These are phyloP conservation scores for Ambrosia trifida DNA, from an alignment of 129 eudicot species.

Conservation along the genomic window DNA sequence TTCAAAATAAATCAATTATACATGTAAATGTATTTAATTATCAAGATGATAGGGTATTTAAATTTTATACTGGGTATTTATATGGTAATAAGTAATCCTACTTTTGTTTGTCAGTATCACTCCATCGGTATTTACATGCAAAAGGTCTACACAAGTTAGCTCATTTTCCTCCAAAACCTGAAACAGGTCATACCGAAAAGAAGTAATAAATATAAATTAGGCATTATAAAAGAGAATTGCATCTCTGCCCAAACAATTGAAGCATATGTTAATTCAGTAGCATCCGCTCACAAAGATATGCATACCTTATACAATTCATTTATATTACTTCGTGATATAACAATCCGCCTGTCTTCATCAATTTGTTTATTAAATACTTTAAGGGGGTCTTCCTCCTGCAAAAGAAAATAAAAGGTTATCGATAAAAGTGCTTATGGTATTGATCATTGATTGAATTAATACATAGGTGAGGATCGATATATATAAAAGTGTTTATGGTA, in stretches of 20 bases:
- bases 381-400: slow-evolving; percentile 87
- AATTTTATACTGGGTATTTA: background rate
- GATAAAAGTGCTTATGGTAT: background rate
- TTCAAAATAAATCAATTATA: too few relatives aligned
- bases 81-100: slow-evolving; percentile 11
- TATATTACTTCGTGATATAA: slow-evolving; percentile 83
- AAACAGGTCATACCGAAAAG: slow-evolving; percentile 20
- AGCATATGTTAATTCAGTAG: background rate
- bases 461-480: too few relatives aligned
- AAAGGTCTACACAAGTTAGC: slow-evolving; percentile 53
- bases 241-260: background rate
- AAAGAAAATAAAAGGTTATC: background rate
- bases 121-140: slow-evolving; percentile 80
- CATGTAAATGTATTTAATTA: background rate
- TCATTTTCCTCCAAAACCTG: slow-evolving; percentile 83
- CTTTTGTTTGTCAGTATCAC: slow-evolving; percentile 60
- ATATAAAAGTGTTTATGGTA: too few relatives aligned
- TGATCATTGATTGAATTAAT: too few relatives aligned
- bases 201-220: background rate
- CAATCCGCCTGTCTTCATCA: slow-evolving; percentile 89
- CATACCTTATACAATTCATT: slow-evolving; percentile 77
- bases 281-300: background rate
- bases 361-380: slow-evolving; percentile 70
- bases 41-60: background rate
- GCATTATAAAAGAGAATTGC: background rate